Evolutionary conservation across 106 monocot species (phyloP), one percentile per base, ranked within the genome.

Genomic region (Acanthochlamys bracteata): DNA sequence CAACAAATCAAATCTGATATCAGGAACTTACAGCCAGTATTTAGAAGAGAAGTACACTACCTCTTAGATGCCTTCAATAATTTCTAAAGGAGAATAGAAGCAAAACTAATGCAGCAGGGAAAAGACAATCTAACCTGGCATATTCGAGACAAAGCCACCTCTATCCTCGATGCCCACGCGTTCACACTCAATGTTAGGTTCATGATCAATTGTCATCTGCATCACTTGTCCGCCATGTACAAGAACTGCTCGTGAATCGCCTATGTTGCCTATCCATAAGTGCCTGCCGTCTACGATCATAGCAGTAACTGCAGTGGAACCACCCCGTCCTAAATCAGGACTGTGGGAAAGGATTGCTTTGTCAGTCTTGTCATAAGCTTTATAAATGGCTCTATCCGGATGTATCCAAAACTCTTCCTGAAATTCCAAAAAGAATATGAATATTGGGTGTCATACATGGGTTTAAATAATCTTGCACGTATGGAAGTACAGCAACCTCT

Each of bases 271-370:
- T 52, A 93, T 67, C 83, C 85, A 93, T 42, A 93, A 72, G 60
- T 81, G 73, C 4, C 39, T 66, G 0, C 83, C 83, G 42, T 89
- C 69, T 14, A 86, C 49, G 7, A 89, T 68, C 58, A 93, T 86
- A 12, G 89, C 93, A 53, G 93, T 93, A 45, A 93, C 93, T 54
- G 93, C 93, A 25, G 93, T 93, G 23, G 89, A 93, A 12, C 93
- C 93, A 53, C 93, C 93, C 42, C 75, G 63, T 43, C 89, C 86
- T 63, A 93, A 46, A 42, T 81, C 83, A 57, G 73, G 80, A 70
- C 64, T 75, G 53, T 93, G 83, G 11, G 86, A 76, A 45, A 93
- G 81, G 57, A 93, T 89, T 3, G 83, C 71, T 55, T 89, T 74
- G 72, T 93, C 93, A 42, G 89, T 93, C 42, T 83, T 89, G 53